phyloP scores from a whole-genome alignment of 2,329 filamentous ascomycete species.

The Dactylella cylindrospora region DNA sequence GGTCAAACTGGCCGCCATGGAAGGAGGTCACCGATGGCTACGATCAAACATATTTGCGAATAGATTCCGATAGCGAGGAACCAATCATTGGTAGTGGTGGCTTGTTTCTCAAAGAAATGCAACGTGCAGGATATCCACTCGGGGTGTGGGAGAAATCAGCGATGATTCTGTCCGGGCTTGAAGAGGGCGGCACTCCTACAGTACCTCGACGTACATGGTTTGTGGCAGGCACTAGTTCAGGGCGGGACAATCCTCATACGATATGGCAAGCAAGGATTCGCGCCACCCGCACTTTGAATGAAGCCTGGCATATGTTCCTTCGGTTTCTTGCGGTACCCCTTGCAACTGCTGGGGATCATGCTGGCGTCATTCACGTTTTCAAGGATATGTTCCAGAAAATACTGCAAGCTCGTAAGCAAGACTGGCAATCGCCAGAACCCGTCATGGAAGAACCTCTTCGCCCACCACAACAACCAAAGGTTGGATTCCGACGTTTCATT shows the following conservation, averaged over 20 bases:
- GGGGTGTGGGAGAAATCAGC: slow-evolving; percentile 46
- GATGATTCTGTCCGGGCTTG: slow-evolving; percentile 45
- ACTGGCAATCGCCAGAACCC: slow-evolving; percentile 4
- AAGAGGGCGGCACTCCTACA: slow-evolving; percentile 45
- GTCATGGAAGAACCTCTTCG: background rate
- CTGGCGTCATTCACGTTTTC: slow-evolving; percentile 31
- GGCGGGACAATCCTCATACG: slow-evolving; percentile 11
- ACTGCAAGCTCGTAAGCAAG: slow-evolving; percentile 39
- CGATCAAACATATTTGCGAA: slow-evolving; percentile 24
- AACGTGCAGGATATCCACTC: slow-evolving; percentile 45
- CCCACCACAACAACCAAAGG: background rate
- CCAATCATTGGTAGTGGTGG: slow-evolving; percentile 41
- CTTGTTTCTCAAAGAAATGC: slow-evolving; percentile 45
- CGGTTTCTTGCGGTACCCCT: slow-evolving; percentile 18
- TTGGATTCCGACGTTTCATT: slow-evolving; percentile 11
- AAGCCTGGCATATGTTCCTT: slow-evolving; percentile 48
- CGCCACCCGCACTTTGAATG: slow-evolving; percentile 48
- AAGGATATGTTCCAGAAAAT: slow-evolving; percentile 47
- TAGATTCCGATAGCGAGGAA: slow-evolving; percentile 17
- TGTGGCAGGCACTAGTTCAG: slow-evolving; percentile 15
- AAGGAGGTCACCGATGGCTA: slow-evolving; percentile 44
- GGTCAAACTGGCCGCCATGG: slow-evolving; percentile 47
- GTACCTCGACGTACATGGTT: slow-evolving; percentile 46
- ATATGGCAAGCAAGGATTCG: slow-evolving; percentile 42
- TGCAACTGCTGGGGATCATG: background rate